Percentiles rank a stretch among this genome's conserved stretches.
These are phyloP conservation scores for Marasmius tenuissimus DNA, from an alignment of 1,284 basidiomycete species.

Conservation along the genomic window DNA sequence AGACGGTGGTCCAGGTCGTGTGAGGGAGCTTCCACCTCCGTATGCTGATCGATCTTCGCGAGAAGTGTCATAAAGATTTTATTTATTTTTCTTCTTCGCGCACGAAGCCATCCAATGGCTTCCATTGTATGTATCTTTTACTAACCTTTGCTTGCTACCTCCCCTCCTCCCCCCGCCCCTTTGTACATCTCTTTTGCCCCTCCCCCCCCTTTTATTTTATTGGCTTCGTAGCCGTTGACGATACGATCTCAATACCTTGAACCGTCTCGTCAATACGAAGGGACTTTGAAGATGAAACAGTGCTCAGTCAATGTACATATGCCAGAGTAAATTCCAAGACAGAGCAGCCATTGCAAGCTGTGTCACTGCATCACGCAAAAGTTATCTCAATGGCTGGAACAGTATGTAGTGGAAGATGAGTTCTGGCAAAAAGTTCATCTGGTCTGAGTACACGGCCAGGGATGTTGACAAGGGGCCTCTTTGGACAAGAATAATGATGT, in stretches of 20 bases:
- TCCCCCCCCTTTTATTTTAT: neutral
- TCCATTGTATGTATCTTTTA: neutral
- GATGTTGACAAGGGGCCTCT: too few relatives aligned
- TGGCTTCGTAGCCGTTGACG: neutral
- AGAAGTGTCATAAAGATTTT: neutral
- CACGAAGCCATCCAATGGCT: neutral
- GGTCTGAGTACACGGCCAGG: too few relatives aligned
- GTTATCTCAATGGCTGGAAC: too few relatives aligned
- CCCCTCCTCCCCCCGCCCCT: neutral
- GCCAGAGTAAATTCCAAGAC: neutral
- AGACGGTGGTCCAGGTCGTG: constrained; percentile 10
- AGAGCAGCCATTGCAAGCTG: too few relatives aligned
- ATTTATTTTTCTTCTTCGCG: neutral
- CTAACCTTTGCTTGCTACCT: neutral
- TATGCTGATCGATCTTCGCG: constrained; percentile 9
- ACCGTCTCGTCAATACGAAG: neutral
- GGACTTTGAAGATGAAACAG: neutral
- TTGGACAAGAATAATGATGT: too few relatives aligned
- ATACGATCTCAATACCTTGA: neutral
- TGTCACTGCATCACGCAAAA: too few relatives aligned
- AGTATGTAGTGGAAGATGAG: too few relatives aligned
- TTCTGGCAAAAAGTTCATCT: too few relatives aligned
- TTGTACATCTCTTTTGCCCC: neutral
- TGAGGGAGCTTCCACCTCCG: constrained; percentile 14
- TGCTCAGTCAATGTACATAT: neutral